Conservation (phyloP, 495 filamentous ascomycete species). For the Penicillium macrosclerotiorum region DNA sequence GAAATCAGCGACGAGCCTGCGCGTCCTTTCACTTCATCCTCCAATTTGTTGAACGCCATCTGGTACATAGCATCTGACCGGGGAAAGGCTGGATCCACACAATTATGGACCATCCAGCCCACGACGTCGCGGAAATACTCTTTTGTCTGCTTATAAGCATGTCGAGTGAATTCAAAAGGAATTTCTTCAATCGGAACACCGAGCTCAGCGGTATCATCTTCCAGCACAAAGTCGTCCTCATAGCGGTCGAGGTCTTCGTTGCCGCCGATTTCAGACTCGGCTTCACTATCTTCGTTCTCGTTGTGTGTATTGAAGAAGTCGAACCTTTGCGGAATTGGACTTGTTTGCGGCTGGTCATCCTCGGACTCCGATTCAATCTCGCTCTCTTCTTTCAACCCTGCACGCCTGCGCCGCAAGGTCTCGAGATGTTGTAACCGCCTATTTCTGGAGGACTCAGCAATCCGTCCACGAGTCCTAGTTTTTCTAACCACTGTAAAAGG, state of each 20-base stretch:
- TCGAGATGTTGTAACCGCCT: conserved; percentile 50
- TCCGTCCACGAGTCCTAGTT: conserved; percentile 40
- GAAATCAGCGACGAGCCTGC: conserved; percentile 72
- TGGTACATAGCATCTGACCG: conserved; percentile 63
- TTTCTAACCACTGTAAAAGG: conserved; percentile 31
- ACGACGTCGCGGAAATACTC: conserved; percentile 77
- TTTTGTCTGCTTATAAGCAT: conserved; percentile 64
- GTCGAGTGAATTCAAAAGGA: conserved; percentile 68
- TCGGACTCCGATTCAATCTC: conserved; percentile 19
- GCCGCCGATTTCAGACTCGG: conserved; percentile 33
- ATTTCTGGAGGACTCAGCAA: conserved; percentile 40
- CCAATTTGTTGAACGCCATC: conserved; percentile 71
- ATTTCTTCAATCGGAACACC: conserved; percentile 62
- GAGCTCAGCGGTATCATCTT: conserved; percentile 61
- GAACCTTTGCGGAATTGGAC: neutral
- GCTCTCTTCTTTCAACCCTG: conserved; percentile 49
- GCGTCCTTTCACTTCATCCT: conserved; percentile 67
- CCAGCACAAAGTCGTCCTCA: conserved; percentile 68
- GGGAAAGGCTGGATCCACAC: conserved; percentile 72
- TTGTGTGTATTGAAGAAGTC: neutral
- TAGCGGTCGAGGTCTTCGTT: conserved; percentile 54
- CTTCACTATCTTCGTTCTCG: conserved; percentile 28
- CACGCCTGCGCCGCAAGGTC: conserved; percentile 54
- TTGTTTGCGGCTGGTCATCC: neutral
- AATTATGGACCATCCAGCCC: conserved; percentile 78